A percentile compares a stretch with the other conserved stretches of the same genome.
These are phyloP conservation scores for Fraxinus albicans DNA, from an alignment of 305 asterid species.

Conservation along the genomic window DNA sequence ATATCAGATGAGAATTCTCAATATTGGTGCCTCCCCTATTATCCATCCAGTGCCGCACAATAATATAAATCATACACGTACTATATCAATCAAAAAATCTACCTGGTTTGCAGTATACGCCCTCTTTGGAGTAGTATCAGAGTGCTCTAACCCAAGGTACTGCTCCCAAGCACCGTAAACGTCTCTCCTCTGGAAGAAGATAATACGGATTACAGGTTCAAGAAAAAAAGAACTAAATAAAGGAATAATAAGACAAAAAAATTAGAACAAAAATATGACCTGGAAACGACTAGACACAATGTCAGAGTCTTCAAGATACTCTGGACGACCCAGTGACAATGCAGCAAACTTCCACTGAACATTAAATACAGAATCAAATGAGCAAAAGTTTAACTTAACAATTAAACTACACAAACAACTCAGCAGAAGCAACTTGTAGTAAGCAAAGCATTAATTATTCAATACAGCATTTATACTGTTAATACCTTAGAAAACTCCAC, in stretches of 20 bases:
- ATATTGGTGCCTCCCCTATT: neutral
- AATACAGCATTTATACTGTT: neutral
- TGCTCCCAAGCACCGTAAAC: constrained; percentile 96
- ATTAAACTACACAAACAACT: neutral
- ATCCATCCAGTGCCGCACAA: neutral
- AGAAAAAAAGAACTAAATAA: neutral
- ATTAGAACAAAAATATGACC: constrained; percentile 43
- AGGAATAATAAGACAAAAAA: neutral
- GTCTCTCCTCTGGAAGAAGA: constrained; percentile 70
- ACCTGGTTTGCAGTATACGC: constrained; percentile 74
- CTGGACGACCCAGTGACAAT: constrained; percentile 82
- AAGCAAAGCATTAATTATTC: neutral
- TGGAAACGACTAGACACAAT: constrained; percentile 72
- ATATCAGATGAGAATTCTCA: neutral
- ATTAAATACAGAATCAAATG: neutral
- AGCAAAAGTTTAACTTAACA: neutral
- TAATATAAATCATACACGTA: neutral
- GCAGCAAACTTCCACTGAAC: constrained; percentile 88
- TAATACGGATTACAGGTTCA: neutral
- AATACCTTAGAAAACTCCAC: constrained; percentile 79
- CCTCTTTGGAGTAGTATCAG: constrained; percentile 76
- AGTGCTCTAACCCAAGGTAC: constrained; percentile 93
- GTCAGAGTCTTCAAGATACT: constrained; percentile 79
- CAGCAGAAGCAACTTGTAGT: constrained; percentile 7
- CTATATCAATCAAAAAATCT: neutral